phyloP scores from a whole-genome alignment of 306 rosid species.

The Pyrus bretschneideri region DNA sequence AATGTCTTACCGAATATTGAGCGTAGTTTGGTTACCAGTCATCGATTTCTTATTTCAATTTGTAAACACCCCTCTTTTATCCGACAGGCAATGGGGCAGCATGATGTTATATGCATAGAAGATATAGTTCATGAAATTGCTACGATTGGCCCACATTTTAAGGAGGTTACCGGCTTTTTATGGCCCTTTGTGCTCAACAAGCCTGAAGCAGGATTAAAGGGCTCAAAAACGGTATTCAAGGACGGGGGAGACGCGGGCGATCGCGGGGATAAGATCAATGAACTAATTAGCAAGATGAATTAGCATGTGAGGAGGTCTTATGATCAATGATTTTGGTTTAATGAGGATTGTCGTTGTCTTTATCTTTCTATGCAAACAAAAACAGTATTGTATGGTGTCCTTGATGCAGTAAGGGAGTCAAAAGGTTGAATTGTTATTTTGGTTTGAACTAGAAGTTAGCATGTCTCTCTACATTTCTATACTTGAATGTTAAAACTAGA shows the following conservation, averaged over 20 bases:
- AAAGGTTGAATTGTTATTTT: not conserved
- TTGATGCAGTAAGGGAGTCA: not conserved
- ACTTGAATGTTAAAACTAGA: too few relatives aligned
- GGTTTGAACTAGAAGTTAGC: too few relatives aligned
- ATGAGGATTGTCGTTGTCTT: not conserved
- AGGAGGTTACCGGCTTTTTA: constrained; percentile 57
- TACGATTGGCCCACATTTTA: constrained; percentile 68
- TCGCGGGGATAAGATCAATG: constrained; percentile 71
- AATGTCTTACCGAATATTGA: not conserved
- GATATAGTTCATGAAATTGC: constrained; percentile 77
- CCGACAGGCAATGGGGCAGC: constrained; percentile 59
- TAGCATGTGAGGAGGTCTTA: constrained; percentile 14
- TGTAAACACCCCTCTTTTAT: not conserved
- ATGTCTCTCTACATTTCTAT: too few relatives aligned
- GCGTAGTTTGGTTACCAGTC: too few relatives aligned
- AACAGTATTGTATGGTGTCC: not conserved
- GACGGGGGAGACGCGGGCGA: constrained; percentile 81
- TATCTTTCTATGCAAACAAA: not conserved
- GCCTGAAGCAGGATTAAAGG: constrained; percentile 53
- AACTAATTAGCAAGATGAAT: constrained; percentile 69
- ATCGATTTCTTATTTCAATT: not conserved
- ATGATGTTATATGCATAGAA: constrained; percentile 69
- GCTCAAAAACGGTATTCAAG: constrained; percentile 48
- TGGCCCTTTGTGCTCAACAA: constrained; percentile 79
- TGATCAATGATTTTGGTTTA: constrained; percentile 4